Conservation (phyloP, 768 basidiomycete genomes). For the Lentinula boryana region DNA sequence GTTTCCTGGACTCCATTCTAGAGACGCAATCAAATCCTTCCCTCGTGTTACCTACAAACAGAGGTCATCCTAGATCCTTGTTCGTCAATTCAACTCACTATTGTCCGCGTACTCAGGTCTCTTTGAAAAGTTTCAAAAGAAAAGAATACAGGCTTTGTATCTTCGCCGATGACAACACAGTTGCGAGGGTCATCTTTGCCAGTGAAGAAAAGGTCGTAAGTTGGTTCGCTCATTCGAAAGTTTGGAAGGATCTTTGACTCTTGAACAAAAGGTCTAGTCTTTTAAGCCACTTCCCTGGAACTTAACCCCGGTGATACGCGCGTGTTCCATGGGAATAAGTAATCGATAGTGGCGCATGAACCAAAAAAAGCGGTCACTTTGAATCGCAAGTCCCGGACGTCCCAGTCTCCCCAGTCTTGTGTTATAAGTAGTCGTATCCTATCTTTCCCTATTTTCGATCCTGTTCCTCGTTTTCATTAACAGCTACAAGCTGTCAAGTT, state of each 20-base stretch:
- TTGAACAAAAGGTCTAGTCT: constrained; percentile 23
- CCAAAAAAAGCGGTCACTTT: constrained; percentile 23
- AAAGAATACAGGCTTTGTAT: constrained; percentile 52
- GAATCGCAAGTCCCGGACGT: not conserved
- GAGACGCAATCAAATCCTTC: constrained; percentile 40
- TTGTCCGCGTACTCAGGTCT: constrained; percentile 40
- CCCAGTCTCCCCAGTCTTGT: not conserved
- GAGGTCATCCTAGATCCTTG: not conserved
- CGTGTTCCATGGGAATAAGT: constrained; percentile 46
- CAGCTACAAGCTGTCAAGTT: not conserved
- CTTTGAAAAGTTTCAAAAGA: constrained; percentile 58
- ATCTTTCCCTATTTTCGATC: not conserved
- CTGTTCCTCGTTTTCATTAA: not conserved
- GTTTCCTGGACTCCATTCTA: constrained; percentile 50
- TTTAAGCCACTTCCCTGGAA: constrained; percentile 30
- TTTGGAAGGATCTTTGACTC: not conserved
- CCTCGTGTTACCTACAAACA: constrained; percentile 29
- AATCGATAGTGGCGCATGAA: constrained; percentile 45
- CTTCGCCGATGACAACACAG: constrained; percentile 64
- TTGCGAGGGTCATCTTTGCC: constrained; percentile 63
- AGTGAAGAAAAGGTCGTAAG: constrained; percentile 63
- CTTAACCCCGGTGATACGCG: constrained; percentile 45
- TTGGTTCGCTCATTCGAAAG: constrained; percentile 22
- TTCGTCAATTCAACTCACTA: constrained; percentile 27
- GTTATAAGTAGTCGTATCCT: not conserved